Conservation (phyloP, 257 asterid genomes). For the Linaria vulgaris region DNA sequence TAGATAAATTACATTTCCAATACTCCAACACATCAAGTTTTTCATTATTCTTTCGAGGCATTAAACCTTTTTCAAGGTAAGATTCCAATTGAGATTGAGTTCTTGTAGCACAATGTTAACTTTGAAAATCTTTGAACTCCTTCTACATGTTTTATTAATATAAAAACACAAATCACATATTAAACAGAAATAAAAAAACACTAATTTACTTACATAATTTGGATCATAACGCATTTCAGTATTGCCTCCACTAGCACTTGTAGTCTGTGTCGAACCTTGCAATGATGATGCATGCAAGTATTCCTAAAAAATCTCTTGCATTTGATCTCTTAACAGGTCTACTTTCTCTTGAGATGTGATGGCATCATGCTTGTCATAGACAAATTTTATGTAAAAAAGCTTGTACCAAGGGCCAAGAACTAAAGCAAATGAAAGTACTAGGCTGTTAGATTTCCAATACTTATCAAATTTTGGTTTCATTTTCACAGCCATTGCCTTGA, state of each 20-base stretch:
- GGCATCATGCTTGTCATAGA: not conserved
- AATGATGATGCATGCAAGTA: not conserved
- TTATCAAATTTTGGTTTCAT: constrained; percentile 7
- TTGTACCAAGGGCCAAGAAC: constrained; percentile 3
- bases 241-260: not conserved
- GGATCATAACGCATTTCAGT: not conserved
- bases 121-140: not conserved
- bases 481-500: not conserved
- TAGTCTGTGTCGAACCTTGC: not conserved
- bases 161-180: no score
- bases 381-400: not conserved
- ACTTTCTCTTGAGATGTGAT: not conserved
- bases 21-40: not conserved
- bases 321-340: not conserved
- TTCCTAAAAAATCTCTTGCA: not conserved
- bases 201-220: not conserved
- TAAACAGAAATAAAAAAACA: no score
- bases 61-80: not conserved
- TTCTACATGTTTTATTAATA: not conserved
- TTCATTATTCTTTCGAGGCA: not conserved
- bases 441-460: not conserved
- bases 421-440: not conserved
- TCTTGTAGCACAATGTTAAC: not conserved
- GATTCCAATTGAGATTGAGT: not conserved
- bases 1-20: not conserved